A percentile compares a stretch with the other conserved stretches of the same genome.
These are phyloP conservation scores for Noccaea caerulescens DNA, from an alignment of 345 rosid genomes.

Conservation along the genomic window DNA sequence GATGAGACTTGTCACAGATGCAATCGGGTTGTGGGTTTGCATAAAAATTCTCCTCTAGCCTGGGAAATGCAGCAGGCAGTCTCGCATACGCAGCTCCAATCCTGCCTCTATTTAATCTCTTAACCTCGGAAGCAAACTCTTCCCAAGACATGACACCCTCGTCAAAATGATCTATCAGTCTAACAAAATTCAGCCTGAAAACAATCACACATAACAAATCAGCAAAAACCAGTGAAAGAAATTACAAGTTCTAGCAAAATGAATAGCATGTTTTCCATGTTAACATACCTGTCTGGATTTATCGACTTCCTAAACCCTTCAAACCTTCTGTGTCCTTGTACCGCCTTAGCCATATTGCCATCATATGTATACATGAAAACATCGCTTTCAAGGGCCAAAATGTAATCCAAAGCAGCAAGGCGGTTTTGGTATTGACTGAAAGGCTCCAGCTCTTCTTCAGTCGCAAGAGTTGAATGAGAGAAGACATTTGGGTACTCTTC, in stretches of 20 bases:
- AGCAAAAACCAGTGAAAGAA: constrained; percentile 13
- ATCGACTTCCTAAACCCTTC: constrained; percentile 87
- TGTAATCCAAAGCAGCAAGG: constrained; percentile 89
- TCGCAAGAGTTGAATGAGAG: constrained; percentile 78
- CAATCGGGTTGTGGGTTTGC: constrained; percentile 94
- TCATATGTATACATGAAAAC: constrained; percentile 92
- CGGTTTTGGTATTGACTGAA: constrained; percentile 81
- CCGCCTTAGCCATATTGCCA: constrained; percentile 99
- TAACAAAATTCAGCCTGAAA: constrained; percentile 70
- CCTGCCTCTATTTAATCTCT: constrained; percentile 64
- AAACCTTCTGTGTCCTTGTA: constrained; percentile 87
- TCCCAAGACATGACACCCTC: constrained; percentile 67
- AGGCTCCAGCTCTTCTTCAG: constrained; percentile 78
- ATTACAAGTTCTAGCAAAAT: not conserved
- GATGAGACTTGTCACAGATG: constrained; percentile 59
- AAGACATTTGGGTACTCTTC: constrained; percentile 85
- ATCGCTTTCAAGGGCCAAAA: constrained; percentile 88
- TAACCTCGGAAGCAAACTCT: constrained; percentile 72
- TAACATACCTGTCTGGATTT: constrained; percentile 74
- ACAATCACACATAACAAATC: constrained; percentile 29
- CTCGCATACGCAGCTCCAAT: constrained; percentile 76
- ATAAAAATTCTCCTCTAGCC: constrained; percentile 87
- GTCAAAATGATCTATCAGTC: constrained; percentile 72
- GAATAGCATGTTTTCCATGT: not conserved
- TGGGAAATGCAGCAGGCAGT: constrained; percentile 63